phyloP scores from a whole-genome alignment of 345 rosid genomes.

The Syzygium aromaticum region DNA sequence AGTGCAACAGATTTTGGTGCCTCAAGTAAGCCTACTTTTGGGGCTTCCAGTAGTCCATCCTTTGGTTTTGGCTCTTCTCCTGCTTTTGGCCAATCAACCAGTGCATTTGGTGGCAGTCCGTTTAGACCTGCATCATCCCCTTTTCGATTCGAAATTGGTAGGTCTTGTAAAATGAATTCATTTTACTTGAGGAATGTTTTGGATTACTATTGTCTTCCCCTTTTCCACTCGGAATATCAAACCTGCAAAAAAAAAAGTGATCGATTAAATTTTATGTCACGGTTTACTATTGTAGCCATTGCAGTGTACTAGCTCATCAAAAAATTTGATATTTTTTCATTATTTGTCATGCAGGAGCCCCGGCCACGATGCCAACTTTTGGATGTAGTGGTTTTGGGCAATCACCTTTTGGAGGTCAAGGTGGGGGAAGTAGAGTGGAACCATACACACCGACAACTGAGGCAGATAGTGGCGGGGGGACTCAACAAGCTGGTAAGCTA shows the following conservation, averaged over 20 bases:
- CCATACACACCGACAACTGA: conserved; percentile 57
- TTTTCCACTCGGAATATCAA: no score
- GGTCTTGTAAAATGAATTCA: conserved; percentile 2
- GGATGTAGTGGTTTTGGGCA: conserved; percentile 60
- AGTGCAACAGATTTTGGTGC: conserved; percentile 34
- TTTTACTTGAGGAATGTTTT: no score
- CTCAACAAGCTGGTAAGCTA: conserved; percentile 59
- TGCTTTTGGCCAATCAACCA: conserved; percentile 65
- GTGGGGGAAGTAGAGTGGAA: conserved; percentile 73
- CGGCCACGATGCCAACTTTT: conserved; percentile 53
- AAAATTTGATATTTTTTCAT: background rate
- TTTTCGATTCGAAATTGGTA: conserved; percentile 62
- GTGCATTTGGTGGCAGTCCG: conserved; percentile 66
- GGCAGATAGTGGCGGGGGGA: conserved; percentile 33
- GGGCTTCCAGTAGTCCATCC: background rate
- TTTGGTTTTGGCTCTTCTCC: conserved; percentile 47
- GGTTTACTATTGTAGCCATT: no score
- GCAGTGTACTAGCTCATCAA: no score
- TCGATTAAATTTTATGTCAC: no score
- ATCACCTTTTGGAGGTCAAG: conserved; percentile 60
- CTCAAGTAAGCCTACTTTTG: conserved; percentile 4
- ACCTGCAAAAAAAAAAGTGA: no score
- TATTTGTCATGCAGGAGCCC: conserved; percentile 37
- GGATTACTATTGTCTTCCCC: no score
- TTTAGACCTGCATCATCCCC: conserved; percentile 50